Evolutionary conservation across 2,329 filamentous ascomycete species (phyloP), one percentile per base, ranked within the genome.

Genomic region (Colletotrichum brevisporum): DNA sequence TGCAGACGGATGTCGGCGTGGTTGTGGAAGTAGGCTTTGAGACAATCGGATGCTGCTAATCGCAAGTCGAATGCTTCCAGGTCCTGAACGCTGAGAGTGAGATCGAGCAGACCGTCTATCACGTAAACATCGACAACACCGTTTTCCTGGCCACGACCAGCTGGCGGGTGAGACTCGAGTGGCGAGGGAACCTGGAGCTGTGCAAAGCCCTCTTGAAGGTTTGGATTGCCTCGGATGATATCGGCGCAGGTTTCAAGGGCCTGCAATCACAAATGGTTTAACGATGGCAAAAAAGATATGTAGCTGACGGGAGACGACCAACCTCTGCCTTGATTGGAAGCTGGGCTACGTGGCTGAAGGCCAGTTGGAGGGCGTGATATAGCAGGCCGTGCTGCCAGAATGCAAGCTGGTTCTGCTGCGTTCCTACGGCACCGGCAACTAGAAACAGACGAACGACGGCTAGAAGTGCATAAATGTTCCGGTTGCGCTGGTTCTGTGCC

Each of bases 391-490:
- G 90, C 71, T 94, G 92, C 87, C 93, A 95, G 74, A 97, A 97
- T 6, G 93, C 90, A 57, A 87, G 85, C 79, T 98, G 96, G 75
- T 98, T 99, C 71, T 92, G 90, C 39, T 89, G 83, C 2, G 94
- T 97, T 51, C 93, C 93, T 57, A 91, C 84, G 39, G 94, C 94
- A n/a, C 95, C 94, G 45, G 88, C 86, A 8, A 92, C 88, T 24
- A 99, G 84, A 77, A 99, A 98, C 67, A 98, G 85, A 73, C 94
- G 91, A 69, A 98, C 86, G 21, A 99, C 91, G 47, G 93, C 93
- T 55, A 98, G 84, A 50, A 98, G 86, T 48, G 95, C 96, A 86
- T 96, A 98, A 12, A 97, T 86, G 76, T 98, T 98, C 77, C 96
- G 94, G 77, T 96, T 95, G 67, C 90, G 89, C 76, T 97, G 93